A percentile compares a stretch with the other conserved stretches of the same genome.
phyloP scores from a whole-genome alignment of 2,329 filamentous ascomycete species.

The Apiospora rasikravindrae region DNA sequence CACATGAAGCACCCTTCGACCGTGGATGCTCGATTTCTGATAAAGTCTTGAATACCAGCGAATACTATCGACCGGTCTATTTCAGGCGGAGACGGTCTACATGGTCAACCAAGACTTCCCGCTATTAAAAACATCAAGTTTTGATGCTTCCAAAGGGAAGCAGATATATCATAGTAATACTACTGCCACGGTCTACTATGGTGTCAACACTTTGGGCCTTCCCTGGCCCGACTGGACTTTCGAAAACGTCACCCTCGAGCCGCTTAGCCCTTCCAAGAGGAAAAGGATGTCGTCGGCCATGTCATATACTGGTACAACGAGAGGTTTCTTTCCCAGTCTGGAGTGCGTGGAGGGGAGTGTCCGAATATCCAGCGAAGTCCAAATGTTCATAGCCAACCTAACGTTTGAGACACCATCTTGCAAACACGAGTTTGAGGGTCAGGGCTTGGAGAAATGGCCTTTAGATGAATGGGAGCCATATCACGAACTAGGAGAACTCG shows the following conservation, averaged over 20 bases:
- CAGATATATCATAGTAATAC: too few relatives aligned
- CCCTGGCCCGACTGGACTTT: not conserved
- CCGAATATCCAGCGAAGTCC: not conserved
- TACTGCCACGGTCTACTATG: not conserved
- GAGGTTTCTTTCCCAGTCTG: conserved; percentile 1
- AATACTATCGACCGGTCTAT: not conserved
- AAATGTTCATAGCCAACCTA: not conserved
- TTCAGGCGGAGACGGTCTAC: not conserved
- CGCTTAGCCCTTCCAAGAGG: not conserved
- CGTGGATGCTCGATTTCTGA: not conserved
- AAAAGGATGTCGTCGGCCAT: not conserved
- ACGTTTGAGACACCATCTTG: not conserved
- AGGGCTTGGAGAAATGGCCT: too few relatives aligned
- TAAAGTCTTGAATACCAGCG: not conserved
- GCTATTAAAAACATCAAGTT: not conserved
- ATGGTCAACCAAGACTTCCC: not conserved
- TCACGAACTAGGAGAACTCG: too few relatives aligned
- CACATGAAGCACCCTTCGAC: not conserved
- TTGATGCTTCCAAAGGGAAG: not conserved
- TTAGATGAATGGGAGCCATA: too few relatives aligned
- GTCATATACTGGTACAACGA: not conserved
- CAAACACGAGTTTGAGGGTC: too few relatives aligned
- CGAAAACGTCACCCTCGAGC: not conserved
- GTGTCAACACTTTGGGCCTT: not conserved
- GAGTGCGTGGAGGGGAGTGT: conserved; percentile 13